A percentile compares a stretch with the other conserved stretches of the same genome.
These are phyloP conservation scores for Peterozyma xylosa DNA, from an alignment of 805 yeast species.

Conservation along the genomic window DNA sequence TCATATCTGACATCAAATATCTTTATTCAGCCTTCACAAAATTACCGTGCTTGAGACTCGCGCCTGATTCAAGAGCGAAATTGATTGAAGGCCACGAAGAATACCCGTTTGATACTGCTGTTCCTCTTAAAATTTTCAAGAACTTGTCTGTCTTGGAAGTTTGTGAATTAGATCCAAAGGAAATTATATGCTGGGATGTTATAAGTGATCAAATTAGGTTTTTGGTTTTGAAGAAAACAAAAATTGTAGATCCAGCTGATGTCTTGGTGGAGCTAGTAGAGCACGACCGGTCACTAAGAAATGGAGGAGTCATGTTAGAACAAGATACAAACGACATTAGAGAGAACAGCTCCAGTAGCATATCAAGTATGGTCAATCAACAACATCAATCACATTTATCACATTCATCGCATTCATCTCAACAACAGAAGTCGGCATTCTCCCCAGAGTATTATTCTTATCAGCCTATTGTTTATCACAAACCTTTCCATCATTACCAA, in stretches of 20 bases:
- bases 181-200: constrained; percentile 57
- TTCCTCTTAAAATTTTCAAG: constrained; percentile 55
- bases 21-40: constrained; percentile 58
- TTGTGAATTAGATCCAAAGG: constrained; percentile 54
- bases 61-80: constrained; percentile 52
- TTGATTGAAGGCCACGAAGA: constrained; percentile 58
- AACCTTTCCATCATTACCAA: constrained; percentile 9
- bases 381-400: too few relatives aligned
- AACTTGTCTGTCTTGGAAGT: constrained; percentile 57
- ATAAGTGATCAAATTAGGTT: constrained; percentile 48
- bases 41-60: constrained; percentile 53
- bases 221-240: constrained; percentile 43
- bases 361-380: too few relatives aligned
- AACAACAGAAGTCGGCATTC: too few relatives aligned
- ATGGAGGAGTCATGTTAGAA: constrained; percentile 14
- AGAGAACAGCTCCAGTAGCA: too few relatives aligned
- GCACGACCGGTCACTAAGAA: constrained; percentile 31
- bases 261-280: constrained; percentile 42
- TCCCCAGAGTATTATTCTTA: too few relatives aligned
- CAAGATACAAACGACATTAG: too few relatives aligned
- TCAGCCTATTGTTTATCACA: neutral
- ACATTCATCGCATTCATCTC: too few relatives aligned
- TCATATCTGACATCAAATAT: constrained; percentile 38
- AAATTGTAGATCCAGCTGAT: constrained; percentile 44
- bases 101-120: constrained; percentile 64